Percentiles rank a stretch among this genome's conserved stretches.
phyloP scores from a whole-genome alignment of 208 protist species.

The Trypanosoma mega region DNA sequence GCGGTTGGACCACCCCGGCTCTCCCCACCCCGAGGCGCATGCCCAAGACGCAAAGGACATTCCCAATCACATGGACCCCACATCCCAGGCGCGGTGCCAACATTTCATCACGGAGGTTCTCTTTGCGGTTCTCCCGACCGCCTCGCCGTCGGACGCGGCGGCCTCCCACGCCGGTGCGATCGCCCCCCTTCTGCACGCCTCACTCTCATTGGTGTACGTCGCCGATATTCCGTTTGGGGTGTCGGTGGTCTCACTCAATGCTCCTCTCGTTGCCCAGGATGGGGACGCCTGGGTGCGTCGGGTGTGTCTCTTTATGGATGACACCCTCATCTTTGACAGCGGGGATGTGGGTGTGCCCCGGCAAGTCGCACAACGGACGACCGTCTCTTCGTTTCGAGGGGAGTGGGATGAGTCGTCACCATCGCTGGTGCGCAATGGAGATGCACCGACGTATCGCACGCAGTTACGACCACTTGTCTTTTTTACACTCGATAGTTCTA shows the following conservation, averaged over 20 bases:
- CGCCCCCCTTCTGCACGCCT: slow-evolving; percentile 37
- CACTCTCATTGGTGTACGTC: slow-evolving; percentile 56
- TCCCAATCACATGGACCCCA: no score
- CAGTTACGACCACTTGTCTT: slow-evolving; percentile 43
- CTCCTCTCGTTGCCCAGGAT: slow-evolving; percentile 38
- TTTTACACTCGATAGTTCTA: slow-evolving; percentile 47
- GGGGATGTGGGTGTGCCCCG: slow-evolving; percentile 37
- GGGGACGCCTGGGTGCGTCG: slow-evolving; percentile 54
- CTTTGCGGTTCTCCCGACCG: slow-evolving; percentile 7
- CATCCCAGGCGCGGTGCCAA: no score
- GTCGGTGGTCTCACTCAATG: slow-evolving; percentile 38
- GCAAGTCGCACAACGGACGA: background rate
- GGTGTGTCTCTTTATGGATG: slow-evolving; percentile 54
- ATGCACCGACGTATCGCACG: slow-evolving; percentile 20
- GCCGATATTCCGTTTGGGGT: slow-evolving; percentile 63
- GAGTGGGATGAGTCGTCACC: background rate
- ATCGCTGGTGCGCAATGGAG: background rate
- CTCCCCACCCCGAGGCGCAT: no score
- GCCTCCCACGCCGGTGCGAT: slow-evolving; percentile 8
- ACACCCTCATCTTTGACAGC: slow-evolving; percentile 61
- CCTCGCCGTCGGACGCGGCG: slow-evolving; percentile 8
- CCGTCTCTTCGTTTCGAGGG: background rate
- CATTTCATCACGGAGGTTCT: slow-evolving; percentile 15
- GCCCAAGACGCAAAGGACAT: no score
- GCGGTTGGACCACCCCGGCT: no score